Evolutionary conservation across 2,329 filamentous ascomycete species (phyloP).

Genomic region (Laburnicola sp.): DNA sequence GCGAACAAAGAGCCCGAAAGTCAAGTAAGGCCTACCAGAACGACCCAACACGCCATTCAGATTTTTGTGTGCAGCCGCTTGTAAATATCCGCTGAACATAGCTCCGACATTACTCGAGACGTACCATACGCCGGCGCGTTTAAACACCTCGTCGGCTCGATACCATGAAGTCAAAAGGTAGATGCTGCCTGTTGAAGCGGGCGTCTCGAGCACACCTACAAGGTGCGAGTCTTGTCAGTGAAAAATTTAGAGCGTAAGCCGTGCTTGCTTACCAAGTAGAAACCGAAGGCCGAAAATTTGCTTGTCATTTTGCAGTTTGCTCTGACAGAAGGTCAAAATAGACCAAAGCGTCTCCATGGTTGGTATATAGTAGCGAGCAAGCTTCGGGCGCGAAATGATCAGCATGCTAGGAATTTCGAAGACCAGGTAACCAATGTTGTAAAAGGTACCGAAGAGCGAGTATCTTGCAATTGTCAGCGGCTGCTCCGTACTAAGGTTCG

Average conservation of each 20-base stretch:
- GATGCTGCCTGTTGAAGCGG: constrained; percentile 31
- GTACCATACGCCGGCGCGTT: constrained; percentile 58
- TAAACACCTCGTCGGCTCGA: constrained; percentile 49
- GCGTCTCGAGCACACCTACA: constrained; percentile 29
- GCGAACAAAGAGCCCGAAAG: too few species aligned
- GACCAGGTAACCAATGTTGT: constrained; percentile 39
- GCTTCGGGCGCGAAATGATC: constrained; percentile 38
- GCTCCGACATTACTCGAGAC: constrained; percentile 53
- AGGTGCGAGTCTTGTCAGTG: too few species aligned
- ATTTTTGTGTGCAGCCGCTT: constrained; percentile 55
- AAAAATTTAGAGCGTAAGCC: neutral
- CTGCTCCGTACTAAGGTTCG: too few species aligned
- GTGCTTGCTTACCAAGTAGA: constrained; percentile 20
- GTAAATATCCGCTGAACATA: constrained; percentile 59
- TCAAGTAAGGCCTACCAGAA: constrained; percentile 16
- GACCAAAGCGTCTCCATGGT: constrained; percentile 42
- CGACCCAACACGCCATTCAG: constrained; percentile 46
- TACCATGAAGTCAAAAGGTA: constrained; percentile 45
- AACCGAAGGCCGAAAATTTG: constrained; percentile 43
- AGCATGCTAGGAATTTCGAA: constrained; percentile 40
- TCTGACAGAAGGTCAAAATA: constrained; percentile 39
- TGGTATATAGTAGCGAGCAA: constrained; percentile 38
- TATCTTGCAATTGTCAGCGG: constrained; percentile 34
- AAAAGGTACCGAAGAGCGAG: constrained; percentile 48
- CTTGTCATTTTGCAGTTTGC: constrained; percentile 32